Conservation (phyloP, 2,329 filamentous ascomycete species). For the Penicillium sp. region DNA sequence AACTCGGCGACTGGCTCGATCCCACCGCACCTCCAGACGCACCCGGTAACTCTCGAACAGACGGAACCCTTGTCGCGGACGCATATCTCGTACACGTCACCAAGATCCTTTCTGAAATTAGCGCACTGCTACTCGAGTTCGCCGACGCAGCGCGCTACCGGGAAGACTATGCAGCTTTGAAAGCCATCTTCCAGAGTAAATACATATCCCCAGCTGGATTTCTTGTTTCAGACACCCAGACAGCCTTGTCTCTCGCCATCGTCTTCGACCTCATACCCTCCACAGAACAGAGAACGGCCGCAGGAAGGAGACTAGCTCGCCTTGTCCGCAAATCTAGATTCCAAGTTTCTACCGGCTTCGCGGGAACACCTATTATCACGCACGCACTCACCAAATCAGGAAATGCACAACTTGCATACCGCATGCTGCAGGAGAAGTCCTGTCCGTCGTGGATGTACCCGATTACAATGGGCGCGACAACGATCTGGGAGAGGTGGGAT, state of each 20-base stretch:
- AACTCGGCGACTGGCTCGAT: conserved; percentile 45
- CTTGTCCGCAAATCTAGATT: conserved; percentile 28
- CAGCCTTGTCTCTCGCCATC: conserved; percentile 26
- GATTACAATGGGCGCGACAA: conserved; percentile 43
- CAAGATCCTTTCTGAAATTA: conserved; percentile 29
- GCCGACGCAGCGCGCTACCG: conserved; percentile 23
- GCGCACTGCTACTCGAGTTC: conserved; percentile 20
- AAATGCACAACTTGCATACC: conserved; percentile 31
- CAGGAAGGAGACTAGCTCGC: conserved; percentile 8
- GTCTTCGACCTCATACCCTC: conserved; percentile 24
- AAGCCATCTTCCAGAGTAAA: conserved; percentile 31
- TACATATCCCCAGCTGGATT: conserved; percentile 30
- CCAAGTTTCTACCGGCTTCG: conserved; percentile 38
- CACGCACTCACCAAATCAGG: conserved; percentile 27
- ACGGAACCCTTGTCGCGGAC: conserved; percentile 38
- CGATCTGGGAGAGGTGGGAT: conserved; percentile 48
- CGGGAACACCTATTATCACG: conserved; percentile 30
- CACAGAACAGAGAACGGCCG: too few species aligned
- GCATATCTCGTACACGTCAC: conserved; percentile 40
- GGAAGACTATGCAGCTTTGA: conserved; percentile 15
- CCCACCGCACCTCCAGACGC: conserved; percentile 36
- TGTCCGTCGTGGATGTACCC: conserved; percentile 42
- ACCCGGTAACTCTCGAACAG: conserved; percentile 29
- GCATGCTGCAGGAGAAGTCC: conserved; percentile 40
- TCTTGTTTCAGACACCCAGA: conserved; percentile 34